These are phyloP conservation scores for Fagus crenata DNA, from an alignment of 306 rosid species.

Conservation along the genomic window DNA sequence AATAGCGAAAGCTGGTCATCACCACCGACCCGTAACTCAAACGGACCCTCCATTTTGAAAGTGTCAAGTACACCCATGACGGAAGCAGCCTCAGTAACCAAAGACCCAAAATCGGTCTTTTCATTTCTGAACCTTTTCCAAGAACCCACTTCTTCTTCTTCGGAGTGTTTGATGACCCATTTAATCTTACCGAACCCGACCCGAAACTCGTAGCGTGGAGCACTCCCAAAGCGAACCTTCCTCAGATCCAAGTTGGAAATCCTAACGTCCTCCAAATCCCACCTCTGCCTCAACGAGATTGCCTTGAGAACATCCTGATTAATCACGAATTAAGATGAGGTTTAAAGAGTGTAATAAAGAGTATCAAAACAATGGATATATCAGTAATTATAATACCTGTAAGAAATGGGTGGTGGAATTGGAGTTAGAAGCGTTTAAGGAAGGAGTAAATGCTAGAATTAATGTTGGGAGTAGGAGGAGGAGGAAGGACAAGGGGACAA, in stretches of 20 bases:
- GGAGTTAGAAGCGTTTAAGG: constrained; percentile 11
- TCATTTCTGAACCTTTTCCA: constrained; percentile 59
- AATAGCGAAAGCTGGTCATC: constrained; percentile 46
- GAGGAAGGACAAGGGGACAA: constrained; percentile 26
- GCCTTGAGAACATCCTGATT: constrained; percentile 70
- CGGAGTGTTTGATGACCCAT: constrained; percentile 51
- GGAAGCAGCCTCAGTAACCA: constrained; percentile 43
- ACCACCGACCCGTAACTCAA: constrained; percentile 53
- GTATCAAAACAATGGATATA: too few species aligned
- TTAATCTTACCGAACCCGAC: constrained; percentile 52
- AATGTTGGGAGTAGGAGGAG: constrained; percentile 38
- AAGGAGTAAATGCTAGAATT: constrained; percentile 21
- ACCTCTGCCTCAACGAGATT: constrained; percentile 55
- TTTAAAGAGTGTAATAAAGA: too few species aligned
- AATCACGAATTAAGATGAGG: background rate
- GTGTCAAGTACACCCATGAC: constrained; percentile 47
- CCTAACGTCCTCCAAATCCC: constrained; percentile 51
- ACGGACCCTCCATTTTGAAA: constrained; percentile 72
- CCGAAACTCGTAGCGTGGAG: constrained; percentile 50
- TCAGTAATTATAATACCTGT: constrained; percentile 42
- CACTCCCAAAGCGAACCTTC: constrained; percentile 54
- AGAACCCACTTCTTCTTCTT: constrained; percentile 39
- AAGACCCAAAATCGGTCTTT: constrained; percentile 47
- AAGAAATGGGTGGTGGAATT: constrained; percentile 44
- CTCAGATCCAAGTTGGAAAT: constrained; percentile 54